Evolutionary conservation across 805 yeast genomes (phyloP).

Genomic region (Sugiyamaella lignohabitans): DNA sequence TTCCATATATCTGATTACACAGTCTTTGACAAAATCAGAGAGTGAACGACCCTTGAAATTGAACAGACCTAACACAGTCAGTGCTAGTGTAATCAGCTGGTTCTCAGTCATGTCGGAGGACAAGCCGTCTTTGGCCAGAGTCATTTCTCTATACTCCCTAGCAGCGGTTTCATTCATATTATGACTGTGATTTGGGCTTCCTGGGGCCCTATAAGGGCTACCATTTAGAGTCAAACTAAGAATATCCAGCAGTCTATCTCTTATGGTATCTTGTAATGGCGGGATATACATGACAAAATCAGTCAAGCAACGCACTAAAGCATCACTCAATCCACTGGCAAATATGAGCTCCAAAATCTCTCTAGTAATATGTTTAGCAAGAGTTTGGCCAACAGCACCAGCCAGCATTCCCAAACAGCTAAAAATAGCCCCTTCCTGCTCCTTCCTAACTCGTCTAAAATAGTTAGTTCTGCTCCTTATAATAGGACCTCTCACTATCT

Average conservation of each 20-base stretch:
- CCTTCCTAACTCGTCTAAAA: constrained; percentile 49
- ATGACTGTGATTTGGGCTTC: constrained; percentile 64
- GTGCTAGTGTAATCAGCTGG: constrained; percentile 62
- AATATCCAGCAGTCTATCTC: constrained; percentile 61
- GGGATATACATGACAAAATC: constrained; percentile 69
- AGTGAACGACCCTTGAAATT: constrained; percentile 69
- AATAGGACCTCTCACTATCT: too few relatives aligned
- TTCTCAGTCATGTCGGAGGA: constrained; percentile 42
- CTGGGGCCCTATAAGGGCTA: constrained; percentile 73
- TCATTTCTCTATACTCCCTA: constrained; percentile 65
- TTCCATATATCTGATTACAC: constrained; percentile 77
- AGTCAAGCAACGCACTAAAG: constrained; percentile 69
- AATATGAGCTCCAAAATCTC: constrained; percentile 75
- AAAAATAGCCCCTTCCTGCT: constrained; percentile 77
- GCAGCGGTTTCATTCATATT: constrained; percentile 62
- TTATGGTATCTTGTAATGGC: constrained; percentile 66
- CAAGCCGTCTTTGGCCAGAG: constrained; percentile 65
- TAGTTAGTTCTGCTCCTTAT: constrained; percentile 8
- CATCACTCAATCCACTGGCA: constrained; percentile 75
- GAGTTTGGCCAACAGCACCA: constrained; percentile 84
- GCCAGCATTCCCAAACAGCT: constrained; percentile 85
- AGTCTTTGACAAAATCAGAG: constrained; percentile 80
- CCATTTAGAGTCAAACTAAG: constrained; percentile 77
- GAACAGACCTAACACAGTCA: constrained; percentile 68
- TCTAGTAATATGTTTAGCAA: constrained; percentile 79